These are phyloP conservation scores for Pseudogymnoascus verrucosus DNA, from an alignment of 2,329 filamentous ascomycete genomes.

Conservation along the genomic window DNA sequence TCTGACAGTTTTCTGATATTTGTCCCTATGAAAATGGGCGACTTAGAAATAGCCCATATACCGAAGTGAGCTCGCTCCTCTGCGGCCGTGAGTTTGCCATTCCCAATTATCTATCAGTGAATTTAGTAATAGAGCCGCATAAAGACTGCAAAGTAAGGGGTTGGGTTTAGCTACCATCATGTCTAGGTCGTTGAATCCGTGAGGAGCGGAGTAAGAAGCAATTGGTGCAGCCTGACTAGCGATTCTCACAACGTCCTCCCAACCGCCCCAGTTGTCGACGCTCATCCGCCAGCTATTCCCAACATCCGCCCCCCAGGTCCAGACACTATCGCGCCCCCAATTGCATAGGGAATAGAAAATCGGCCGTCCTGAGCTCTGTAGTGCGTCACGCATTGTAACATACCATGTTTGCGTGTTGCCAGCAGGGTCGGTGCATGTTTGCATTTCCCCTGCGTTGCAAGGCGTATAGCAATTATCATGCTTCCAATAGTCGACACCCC, in stretches of 20 bases:
- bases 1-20: neutral
- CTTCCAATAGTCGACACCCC: constrained; percentile 43
- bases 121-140: neutral
- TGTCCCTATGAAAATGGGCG: neutral
- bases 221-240: neutral
- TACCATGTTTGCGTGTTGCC: constrained; percentile 22
- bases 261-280: constrained; percentile 30
- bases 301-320: constrained; percentile 40
- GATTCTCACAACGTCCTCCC: neutral
- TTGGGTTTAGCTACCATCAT: neutral
- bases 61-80: constrained; percentile 22
- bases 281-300: constrained; percentile 42
- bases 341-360: constrained; percentile 31
- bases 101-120: constrained; percentile 20
- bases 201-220: neutral
- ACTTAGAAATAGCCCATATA: constrained; percentile 2
- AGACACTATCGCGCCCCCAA: constrained; percentile 44
- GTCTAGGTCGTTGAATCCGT: constrained; percentile 6
- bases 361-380: constrained; percentile 24
- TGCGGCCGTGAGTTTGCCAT: constrained; percentile 21
- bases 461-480: constrained; percentile 49
- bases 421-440: constrained; percentile 15
- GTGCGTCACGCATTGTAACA: constrained; percentile 26
- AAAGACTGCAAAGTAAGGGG: neutral
- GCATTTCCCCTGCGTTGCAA: constrained; percentile 35